phyloP scores from a whole-genome alignment of 768 basidiomycete species.

The Tulasnella sp. region DNA sequence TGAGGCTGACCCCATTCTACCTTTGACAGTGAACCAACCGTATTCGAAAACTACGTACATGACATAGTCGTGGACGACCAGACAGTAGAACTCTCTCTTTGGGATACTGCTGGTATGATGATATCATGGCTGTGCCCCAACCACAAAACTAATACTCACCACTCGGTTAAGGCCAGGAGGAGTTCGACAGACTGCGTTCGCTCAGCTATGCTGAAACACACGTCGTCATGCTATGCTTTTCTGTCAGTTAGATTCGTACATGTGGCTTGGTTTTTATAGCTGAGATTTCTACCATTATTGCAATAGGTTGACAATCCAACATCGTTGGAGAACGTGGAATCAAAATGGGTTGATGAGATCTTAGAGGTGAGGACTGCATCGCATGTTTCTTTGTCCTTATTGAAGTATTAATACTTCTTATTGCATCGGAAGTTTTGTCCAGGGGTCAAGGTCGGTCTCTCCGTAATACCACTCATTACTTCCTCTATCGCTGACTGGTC shows the following conservation, averaged over 20 bases:
- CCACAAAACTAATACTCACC: conserved; percentile 21
- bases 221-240: conserved; percentile 93
- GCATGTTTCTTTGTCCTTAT: not conserved
- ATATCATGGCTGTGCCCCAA: not conserved
- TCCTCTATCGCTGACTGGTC: not conserved
- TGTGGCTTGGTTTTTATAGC: not conserved
- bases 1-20: conserved; percentile 4
- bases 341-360: conserved; percentile 94
- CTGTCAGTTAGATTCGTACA: conserved; percentile 39
- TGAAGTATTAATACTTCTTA: not conserved
- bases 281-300: not conserved
- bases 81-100: conserved; percentile 79
- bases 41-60: conserved; percentile 96
- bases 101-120: conserved; percentile 88
- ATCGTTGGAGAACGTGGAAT: conserved; percentile 94
- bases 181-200: conserved; percentile 87
- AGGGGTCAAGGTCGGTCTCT: conserved; percentile 69
- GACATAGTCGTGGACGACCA: conserved; percentile 81
- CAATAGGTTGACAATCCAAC: conserved; percentile 83
- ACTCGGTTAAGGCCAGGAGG: conserved; percentile 72
- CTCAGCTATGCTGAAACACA: conserved; percentile 96
- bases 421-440: conserved; percentile 66
- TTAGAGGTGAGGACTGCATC: conserved; percentile 18
- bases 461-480: not conserved
- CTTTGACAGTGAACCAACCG: conserved; percentile 65